These are phyloP conservation scores for Oleoguttula mirabilis DNA, from an alignment of 495 filamentous ascomycete species.

Conservation along the genomic window DNA sequence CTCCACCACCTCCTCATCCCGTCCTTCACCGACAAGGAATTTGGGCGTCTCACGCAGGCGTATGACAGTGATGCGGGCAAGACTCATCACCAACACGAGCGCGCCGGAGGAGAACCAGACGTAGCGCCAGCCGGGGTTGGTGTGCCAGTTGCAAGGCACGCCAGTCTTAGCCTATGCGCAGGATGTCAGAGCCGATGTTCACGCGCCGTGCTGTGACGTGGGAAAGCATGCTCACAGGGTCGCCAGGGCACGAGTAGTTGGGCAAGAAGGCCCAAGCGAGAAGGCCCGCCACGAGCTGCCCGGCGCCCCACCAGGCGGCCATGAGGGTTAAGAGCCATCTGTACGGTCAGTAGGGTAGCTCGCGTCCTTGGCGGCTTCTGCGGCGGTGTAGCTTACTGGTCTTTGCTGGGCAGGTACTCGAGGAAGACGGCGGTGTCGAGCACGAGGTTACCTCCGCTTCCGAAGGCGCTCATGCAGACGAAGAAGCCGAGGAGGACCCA, in stretches of 20 bases:
- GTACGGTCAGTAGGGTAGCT: too few species aligned
- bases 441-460: constrained; percentile 55
- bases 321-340: constrained; percentile 40
- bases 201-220: too few species aligned
- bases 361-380: too few species aligned
- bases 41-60: constrained; percentile 60
- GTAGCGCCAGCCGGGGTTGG: constrained; percentile 21
- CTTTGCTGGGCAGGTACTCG: constrained; percentile 37
- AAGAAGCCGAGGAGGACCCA: constrained; percentile 40
- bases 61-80: constrained; percentile 56
- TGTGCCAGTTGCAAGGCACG: constrained; percentile 13
- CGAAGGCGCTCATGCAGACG: constrained; percentile 29
- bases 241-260: constrained; percentile 25
- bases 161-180: constrained; percentile 9
- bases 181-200: too few species aligned
- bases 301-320: constrained; percentile 40
- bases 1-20: constrained; percentile 48
- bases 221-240: too few species aligned
- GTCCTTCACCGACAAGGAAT: constrained; percentile 52
- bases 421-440: constrained; percentile 53
- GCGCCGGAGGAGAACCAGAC: constrained; percentile 43
- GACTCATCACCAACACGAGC: constrained; percentile 53
- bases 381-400: too few species aligned
- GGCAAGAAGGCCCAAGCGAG: constrained; percentile 32
- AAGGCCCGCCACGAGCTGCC: constrained; percentile 29